Evolutionary conservation across 495 filamentous ascomycete species (phyloP), one percentile per base, ranked within the genome.

Genomic region (Penicillium verhagenii): DNA sequence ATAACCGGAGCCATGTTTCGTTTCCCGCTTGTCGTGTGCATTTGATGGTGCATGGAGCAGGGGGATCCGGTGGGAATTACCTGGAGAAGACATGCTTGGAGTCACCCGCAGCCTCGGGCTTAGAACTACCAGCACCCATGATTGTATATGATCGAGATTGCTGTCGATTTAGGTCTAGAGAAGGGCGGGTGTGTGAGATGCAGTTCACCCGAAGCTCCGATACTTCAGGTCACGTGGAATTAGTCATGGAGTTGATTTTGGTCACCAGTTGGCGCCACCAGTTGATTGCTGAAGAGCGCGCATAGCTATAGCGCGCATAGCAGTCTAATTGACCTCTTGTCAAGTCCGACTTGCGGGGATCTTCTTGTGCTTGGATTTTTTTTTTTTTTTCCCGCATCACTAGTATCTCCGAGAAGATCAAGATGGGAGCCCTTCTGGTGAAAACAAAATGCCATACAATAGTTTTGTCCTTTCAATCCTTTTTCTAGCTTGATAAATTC

Each of bases 41-140:
- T 40, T 52, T 8, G 49, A 13, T 13, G 49, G 23, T 13, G 14
- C 21, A 42, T 31, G 16, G 47, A n/a, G 47, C 9, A 21, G 31
- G 16, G 47, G 18, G 31, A 9, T 47, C 26, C 25, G 47, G 23
- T 52, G n/a, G 46, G 18, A 45, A 47, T 47, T 71, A 80, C 79
- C 77, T 78, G 20, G 77, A 71, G 63, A 82, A 81, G 64, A 81
- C 69, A 69, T 81, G 79, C 59, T 78, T 70, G 47, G 76, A 72
- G 60, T 68, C 68, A 56, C 68, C 72, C 66, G 77, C 64, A 61
- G 72, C 74, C 54, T 76, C 69, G 44, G 79, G 76, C 68, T 82
- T 82, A 40, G 78, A 81, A 71, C 72, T 71, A 54, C 73, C 73
- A 58, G 78, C 68, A 68, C 79, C 79, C 79, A 82, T 82, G 58